Percentiles rank a stretch among this genome's conserved stretches.
phyloP scores from a whole-genome alignment of 805 yeast species.

The Metschnikowia reukaufii region DNA sequence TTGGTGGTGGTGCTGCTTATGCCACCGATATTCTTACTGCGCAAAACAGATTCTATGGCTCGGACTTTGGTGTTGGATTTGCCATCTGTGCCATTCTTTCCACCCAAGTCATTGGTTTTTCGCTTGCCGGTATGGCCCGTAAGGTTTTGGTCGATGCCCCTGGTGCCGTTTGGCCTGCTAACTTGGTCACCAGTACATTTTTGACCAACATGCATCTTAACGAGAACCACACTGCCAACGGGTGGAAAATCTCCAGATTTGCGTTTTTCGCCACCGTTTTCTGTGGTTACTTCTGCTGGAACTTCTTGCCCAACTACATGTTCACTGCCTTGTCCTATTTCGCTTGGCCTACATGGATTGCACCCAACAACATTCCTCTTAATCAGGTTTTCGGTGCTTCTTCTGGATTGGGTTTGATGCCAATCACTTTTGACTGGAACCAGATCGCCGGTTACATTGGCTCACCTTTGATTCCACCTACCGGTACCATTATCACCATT shows the following conservation, averaged over 20 bases:
- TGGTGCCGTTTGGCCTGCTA: conserved; percentile 70
- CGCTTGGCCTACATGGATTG: conserved; percentile 67
- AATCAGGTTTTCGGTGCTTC: conserved; percentile 64
- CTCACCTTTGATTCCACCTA: conserved; percentile 66
- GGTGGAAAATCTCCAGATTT: conserved; percentile 51
- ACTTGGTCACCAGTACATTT: conserved; percentile 59
- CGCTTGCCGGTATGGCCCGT: conserved; percentile 63
- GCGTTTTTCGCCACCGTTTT: conserved; percentile 6
- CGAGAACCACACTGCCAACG: conserved; percentile 54
- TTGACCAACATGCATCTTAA: conserved; percentile 51
- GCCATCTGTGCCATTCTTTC: conserved; percentile 52
- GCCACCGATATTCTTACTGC: conserved; percentile 58
- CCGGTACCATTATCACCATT: conserved; percentile 47
- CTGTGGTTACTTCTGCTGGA: conserved; percentile 8
- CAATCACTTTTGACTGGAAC: conserved; percentile 70
- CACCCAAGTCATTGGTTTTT: conserved; percentile 66
- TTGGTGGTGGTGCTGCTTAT: conserved; percentile 49
- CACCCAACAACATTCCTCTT: conserved; percentile 56
- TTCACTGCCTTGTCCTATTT: conserved; percentile 59
- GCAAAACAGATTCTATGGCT: conserved; percentile 47
- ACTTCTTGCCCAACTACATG: conserved; percentile 35
- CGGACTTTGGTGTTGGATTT: conserved; percentile 53
- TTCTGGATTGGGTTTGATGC: conserved; percentile 64
- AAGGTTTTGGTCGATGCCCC: conserved; percentile 62
- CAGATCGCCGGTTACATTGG: conserved; percentile 56